A percentile compares a stretch with the other conserved stretches of the same genome.
phyloP scores from a whole-genome alignment of 1,284 basidiomycete genomes.

The Wallemia mellicola region DNA sequence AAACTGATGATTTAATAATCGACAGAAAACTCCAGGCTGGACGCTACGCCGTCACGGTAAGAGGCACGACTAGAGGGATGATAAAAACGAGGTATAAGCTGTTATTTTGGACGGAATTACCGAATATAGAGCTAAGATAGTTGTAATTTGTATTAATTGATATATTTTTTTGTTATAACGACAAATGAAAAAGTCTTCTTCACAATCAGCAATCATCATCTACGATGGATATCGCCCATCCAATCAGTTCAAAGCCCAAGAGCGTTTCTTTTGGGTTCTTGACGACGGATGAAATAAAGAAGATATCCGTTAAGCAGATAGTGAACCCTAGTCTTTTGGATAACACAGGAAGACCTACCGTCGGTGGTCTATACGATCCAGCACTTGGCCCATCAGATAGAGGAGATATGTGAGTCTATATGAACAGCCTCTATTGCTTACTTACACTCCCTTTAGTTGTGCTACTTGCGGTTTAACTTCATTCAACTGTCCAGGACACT shows the following conservation, averaged over 20 bases:
- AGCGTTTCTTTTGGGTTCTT: conserved; percentile 87
- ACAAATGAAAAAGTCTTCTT: background rate
- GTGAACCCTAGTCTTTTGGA: conserved; percentile 79
- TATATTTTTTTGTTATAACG: conserved; percentile 2
- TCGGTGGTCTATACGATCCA: conserved; percentile 82
- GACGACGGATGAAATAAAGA: conserved; percentile 58
- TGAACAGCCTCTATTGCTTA: conserved; percentile 17
- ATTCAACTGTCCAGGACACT: conserved; percentile 93
- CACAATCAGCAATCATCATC: background rate
- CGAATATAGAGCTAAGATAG: background rate
- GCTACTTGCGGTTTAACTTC: conserved; percentile 97
- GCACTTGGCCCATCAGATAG: conserved; percentile 67
- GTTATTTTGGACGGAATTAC: background rate
- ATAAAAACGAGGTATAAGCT: background rate
- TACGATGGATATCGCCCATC: conserved; percentile 70
- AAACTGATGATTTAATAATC: too few relatives aligned
- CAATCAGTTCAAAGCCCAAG: conserved; percentile 52
- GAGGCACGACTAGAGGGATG: too few relatives aligned
- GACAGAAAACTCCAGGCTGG: too few relatives aligned
- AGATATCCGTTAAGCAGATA: conserved; percentile 89
- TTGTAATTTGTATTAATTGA: background rate
- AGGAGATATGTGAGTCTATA: conserved; percentile 44
- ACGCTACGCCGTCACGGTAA: too few relatives aligned
- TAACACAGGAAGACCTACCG: conserved; percentile 69
- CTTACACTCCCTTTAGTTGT: conserved; percentile 98